A percentile compares a stretch with the other conserved stretches of the same genome.
Conservation (phyloP, 2,329 filamentous ascomycete genomes). For the Chaetomium globosum region DNA sequence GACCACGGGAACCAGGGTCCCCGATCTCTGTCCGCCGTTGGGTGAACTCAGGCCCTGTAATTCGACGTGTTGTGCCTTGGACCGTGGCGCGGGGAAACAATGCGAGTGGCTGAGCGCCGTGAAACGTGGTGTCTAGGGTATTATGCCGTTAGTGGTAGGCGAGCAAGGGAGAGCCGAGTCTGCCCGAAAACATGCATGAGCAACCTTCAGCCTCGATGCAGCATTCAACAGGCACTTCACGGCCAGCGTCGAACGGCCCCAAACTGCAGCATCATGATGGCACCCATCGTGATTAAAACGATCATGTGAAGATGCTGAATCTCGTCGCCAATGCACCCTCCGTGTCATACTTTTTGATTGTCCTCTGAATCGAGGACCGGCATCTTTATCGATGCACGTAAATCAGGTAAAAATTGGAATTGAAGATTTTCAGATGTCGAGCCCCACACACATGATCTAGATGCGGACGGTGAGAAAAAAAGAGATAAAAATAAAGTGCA, state of each 20-base stretch:
- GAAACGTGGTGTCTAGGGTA: slow-evolving; percentile 4
- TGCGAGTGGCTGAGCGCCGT: slow-evolving; percentile 21
- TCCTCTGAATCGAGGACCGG: no score
- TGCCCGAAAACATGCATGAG: background rate
- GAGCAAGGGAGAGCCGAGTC: background rate
- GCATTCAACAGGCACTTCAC: no score
- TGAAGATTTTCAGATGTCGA: no score
- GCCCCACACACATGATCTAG: no score
- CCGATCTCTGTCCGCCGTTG: background rate
- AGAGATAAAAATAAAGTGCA: no score
- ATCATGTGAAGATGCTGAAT: background rate
- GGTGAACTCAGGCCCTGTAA: background rate
- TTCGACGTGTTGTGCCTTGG: background rate
- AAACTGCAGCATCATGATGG: no score
- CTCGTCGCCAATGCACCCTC: background rate
- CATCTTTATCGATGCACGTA: no score
- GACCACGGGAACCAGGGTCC: background rate
- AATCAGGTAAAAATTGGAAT: no score
- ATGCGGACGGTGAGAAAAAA: background rate
- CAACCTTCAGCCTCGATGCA: no score
- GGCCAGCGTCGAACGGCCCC: no score
- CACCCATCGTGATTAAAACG: no score
- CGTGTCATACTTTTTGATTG: background rate
- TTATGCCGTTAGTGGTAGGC: background rate
- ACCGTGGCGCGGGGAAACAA: slow-evolving; percentile 3